Percentiles rank a stretch among this genome's conserved stretches.
Conservation (phyloP, 2,329 filamentous ascomycete genomes). For the Penicillium crustosum region DNA sequence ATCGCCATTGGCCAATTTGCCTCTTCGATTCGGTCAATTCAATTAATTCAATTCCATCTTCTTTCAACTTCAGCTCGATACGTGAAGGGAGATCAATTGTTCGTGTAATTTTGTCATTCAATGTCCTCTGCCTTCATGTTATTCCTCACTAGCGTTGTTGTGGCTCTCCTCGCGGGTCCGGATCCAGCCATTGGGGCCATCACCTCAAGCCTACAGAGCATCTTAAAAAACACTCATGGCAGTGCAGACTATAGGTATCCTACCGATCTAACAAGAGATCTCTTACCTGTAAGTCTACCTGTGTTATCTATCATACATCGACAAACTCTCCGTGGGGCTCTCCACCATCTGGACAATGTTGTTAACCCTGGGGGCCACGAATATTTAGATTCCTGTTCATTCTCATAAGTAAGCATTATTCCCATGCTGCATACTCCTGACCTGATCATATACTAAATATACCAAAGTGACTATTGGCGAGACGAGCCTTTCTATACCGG, state of each 20-base stretch:
- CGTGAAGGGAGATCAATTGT: background rate
- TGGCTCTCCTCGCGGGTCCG: constrained; percentile 27
- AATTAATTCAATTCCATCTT: background rate
- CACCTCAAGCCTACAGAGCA: constrained; percentile 53
- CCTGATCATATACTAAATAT: constrained; percentile 1
- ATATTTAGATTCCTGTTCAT: constrained; percentile 41
- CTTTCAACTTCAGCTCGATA: background rate
- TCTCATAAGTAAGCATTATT: constrained; percentile 40
- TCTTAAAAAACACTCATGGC: constrained; percentile 55
- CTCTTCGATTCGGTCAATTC: background rate
- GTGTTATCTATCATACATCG: background rate
- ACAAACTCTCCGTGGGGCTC: background rate
- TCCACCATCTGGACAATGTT: background rate
- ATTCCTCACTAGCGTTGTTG: constrained; percentile 22
- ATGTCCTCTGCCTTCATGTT: constrained; percentile 16
- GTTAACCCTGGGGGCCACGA: constrained; percentile 8
- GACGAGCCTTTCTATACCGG: constrained; percentile 48
- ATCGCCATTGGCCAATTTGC: background rate
- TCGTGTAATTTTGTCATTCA: background rate
- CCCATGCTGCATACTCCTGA: background rate
- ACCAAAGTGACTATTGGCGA: constrained; percentile 57
- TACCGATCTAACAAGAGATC: constrained; percentile 60
- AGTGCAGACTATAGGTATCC: constrained; percentile 58
- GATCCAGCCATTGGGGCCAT: constrained; percentile 29
- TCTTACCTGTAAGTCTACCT: constrained; percentile 52